Base-by-base conservation (phyloP, 345 rosid species). In the Toxicodendron radicans region DNA sequence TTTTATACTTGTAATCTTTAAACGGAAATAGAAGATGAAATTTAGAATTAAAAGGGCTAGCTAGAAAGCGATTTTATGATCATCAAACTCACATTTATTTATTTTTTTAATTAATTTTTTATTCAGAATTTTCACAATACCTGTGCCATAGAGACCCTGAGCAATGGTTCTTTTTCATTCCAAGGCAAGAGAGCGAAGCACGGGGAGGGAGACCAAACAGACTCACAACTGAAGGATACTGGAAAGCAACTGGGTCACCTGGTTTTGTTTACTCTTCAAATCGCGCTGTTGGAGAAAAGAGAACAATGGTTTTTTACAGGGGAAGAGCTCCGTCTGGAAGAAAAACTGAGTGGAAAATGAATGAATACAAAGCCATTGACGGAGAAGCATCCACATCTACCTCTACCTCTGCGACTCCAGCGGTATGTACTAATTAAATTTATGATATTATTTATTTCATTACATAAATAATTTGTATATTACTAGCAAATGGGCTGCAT, bases 161-260 rank as follows among this genome's bases (percentile, higher is more conserved):
- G 57, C 83, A 84, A 51, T 80, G 88, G 86, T 85, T 85, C 72
- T 85, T 85, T 81, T 85, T 85, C 79, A 69, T 82, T 43, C 83
- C 83, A 12, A 82, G 72, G 60, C 80, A 78, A 69, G 85, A 82
- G 71, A 73, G 68, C 17, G 83, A 85, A 73, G 77, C 71, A 2
- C 75, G 81, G 0, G 78, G 88, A 9, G 88, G 85, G 59, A 73
- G 83, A 18, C 84, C 84, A 2, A 75, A 67, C 53, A 79, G 84
- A 35, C 83, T 82, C 38, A 82, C 86, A 12, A 61, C 30, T 27
- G 30, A 27, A 27, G 30, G 30, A 27, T 27, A 27, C 2, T 27
- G 30, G 30, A 27, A 27, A 27, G 30, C 30, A 27, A 27, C 30
- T 27, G 30, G 30, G 0, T 27, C 30, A 27, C 30, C 30, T 27